A percentile compares a stretch with the other conserved stretches of the same genome.
Evolutionary conservation across 2,329 filamentous ascomycete species (phyloP).

Genomic region (Calonectria hawksworthii): DNA sequence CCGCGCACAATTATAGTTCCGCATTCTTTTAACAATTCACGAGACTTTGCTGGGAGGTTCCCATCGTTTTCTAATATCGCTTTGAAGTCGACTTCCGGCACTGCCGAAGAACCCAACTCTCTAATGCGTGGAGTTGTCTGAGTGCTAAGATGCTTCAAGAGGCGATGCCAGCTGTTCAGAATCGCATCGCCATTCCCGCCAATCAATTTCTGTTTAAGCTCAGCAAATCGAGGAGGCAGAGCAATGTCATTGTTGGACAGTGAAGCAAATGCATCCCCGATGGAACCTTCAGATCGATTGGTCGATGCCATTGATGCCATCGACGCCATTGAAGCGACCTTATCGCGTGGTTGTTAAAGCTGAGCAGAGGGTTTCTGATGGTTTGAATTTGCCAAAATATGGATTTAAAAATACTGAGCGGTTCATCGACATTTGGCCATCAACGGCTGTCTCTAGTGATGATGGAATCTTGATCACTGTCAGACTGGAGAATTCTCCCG

Average conservation of each 20-base stretch:
- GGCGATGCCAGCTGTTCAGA: not conserved
- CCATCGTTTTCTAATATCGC: not conserved
- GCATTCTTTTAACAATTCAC: not conserved
- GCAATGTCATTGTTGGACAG: not conserved
- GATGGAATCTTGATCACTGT: not conserved
- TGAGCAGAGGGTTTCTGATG: not conserved
- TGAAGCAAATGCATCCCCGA: constrained; percentile 2
- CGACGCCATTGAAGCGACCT: not conserved
- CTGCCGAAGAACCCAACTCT: not conserved
- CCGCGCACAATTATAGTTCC: not conserved
- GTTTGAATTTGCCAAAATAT: not conserved
- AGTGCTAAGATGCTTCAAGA: not conserved
- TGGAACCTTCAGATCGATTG: constrained; percentile 4
- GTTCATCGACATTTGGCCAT: not conserved
- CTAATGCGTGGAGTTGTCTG: not conserved
- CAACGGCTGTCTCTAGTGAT: not conserved
- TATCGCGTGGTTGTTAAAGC: not conserved
- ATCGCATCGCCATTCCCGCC: not conserved
- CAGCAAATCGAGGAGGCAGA: not conserved
- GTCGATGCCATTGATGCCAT: not conserved
- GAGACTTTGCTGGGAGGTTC: not conserved
- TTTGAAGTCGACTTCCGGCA: constrained; percentile 1
- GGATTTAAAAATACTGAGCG: not conserved
- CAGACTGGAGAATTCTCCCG: not conserved
- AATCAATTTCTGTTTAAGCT: not conserved